Conservation (phyloP, 2,329 filamentous ascomycete genomes). For the Dactylellina parvicollis region DNA sequence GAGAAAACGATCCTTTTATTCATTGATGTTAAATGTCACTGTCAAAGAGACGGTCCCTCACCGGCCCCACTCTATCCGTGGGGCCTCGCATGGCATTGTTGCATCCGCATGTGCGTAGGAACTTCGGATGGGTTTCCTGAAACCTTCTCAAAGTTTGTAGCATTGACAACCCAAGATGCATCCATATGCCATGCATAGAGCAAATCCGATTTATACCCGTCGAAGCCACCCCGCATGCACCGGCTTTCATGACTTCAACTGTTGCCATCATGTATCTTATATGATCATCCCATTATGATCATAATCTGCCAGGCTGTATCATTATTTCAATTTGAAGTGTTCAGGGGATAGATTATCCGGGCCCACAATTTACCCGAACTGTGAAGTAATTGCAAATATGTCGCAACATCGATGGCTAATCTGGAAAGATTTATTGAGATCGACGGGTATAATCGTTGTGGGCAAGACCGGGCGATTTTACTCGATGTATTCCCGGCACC, state of each 20-base stretch:
- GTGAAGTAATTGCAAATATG: not conserved
- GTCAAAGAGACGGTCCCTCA: too few species aligned
- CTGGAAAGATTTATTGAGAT: not conserved
- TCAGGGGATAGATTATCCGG: conserved; percentile 27
- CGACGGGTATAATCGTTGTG: too few species aligned
- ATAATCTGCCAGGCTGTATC: not conserved
- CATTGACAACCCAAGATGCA: not conserved
- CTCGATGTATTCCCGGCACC: too few species aligned
- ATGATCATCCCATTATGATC: too few species aligned
- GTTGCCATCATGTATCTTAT: not conserved
- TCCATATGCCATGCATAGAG: too few species aligned
- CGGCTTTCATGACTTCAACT: not conserved
- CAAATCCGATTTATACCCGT: not conserved
- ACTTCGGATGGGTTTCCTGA: conserved; percentile 31
- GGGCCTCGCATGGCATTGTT: not conserved
- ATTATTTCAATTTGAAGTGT: not conserved
- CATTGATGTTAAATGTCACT: too few species aligned
- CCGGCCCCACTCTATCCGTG: conserved; percentile 38
- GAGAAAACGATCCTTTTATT: not conserved
- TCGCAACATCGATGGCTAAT: not conserved
- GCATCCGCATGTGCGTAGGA: not conserved
- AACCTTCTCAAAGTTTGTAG: not conserved
- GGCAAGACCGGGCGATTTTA: too few species aligned
- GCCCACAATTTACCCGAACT: conserved; percentile 30
- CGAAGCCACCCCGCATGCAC: not conserved